These are phyloP conservation scores for Penicillium polonicum DNA, from an alignment of 2,329 filamentous ascomycete species.

Conservation along the genomic window DNA sequence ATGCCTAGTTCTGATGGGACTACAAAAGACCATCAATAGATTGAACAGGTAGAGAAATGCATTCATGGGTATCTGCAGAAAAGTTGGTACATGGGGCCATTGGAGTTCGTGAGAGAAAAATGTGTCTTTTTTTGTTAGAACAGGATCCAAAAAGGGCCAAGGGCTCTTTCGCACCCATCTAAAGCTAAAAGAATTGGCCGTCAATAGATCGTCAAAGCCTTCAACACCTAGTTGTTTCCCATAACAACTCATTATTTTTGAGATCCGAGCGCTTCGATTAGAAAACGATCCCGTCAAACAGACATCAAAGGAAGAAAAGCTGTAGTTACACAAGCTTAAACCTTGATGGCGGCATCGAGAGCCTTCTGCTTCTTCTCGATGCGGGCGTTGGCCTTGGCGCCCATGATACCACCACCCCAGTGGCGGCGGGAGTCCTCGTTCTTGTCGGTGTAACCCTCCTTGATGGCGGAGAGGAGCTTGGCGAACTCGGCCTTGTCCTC, in stretches of 20 bases:
- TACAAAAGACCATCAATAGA: constrained; percentile 14
- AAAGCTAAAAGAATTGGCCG: constrained; percentile 34
- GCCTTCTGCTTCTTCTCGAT: constrained; percentile 91
- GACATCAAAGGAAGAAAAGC: constrained; percentile 17
- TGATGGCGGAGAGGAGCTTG: constrained; percentile 94
- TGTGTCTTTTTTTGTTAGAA: constrained; percentile 31
- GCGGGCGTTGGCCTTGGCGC: constrained; percentile 80
- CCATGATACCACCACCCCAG: constrained; percentile 99
- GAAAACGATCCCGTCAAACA: constrained; percentile 29
- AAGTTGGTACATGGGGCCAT: constrained; percentile 33
- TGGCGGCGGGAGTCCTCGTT: constrained; percentile 85
- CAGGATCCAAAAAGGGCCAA: constrained; percentile 24
- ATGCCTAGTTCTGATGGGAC: constrained; percentile 22
- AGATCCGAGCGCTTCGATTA: constrained; percentile 23
- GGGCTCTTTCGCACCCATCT: constrained; percentile 32
- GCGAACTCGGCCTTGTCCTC: constrained; percentile 98
- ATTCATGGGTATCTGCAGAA: constrained; percentile 44
- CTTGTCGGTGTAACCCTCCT: constrained; percentile 97
- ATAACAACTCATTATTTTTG: constrained; percentile 24
- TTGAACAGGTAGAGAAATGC: constrained; percentile 34
- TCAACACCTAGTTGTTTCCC: constrained; percentile 26
- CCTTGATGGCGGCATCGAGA: constrained; percentile 92
- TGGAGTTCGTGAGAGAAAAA: constrained; percentile 24
- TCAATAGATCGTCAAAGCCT: constrained; percentile 31
- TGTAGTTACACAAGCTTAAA: constrained; percentile 59